Conservation (phyloP, 2,329 filamentous ascomycete genomes). For the Cladophialophora carrionii region DNA sequence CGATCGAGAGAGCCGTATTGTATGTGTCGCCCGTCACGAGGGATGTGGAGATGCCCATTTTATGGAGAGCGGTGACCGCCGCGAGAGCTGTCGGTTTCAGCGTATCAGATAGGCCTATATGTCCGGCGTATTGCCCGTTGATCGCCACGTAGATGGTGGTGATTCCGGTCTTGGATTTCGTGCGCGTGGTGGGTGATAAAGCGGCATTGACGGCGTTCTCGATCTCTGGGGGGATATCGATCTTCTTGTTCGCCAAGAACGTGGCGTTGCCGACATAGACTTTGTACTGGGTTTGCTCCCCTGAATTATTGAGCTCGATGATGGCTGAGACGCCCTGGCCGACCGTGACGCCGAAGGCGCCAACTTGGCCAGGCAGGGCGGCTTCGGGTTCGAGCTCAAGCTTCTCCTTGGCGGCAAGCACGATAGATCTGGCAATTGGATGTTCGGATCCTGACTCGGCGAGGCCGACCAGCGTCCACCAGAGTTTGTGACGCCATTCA, state of each 20-base stretch:
- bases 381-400: conserved; percentile 73
- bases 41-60: conserved; percentile 82
- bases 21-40: conserved; percentile 93
- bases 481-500: conserved; percentile 71
- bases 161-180: conserved; percentile 62
- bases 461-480: conserved; percentile 97
- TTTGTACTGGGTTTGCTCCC: conserved; percentile 69
- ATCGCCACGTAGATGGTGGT: conserved; percentile 93
- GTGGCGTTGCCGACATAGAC: conserved; percentile 82
- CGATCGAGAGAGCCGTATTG: conserved; percentile 81
- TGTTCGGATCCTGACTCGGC: conserved; percentile 96
- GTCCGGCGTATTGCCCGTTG: conserved; percentile 76
- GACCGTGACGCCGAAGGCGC: conserved; percentile 80
- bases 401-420: conserved; percentile 73
- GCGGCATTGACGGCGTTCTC: conserved; percentile 43
- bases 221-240: conserved; percentile 54
- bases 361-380: conserved; percentile 78
- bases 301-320: conserved; percentile 67
- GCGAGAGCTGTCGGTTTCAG: conserved; percentile 86
- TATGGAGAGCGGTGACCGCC: conserved; percentile 77
- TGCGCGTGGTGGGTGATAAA: conserved; percentile 35
- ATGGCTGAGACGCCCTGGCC: conserved; percentile 82
- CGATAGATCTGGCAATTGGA: conserved; percentile 87
- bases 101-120: conserved; percentile 82
- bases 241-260: conserved; percentile 72